These are phyloP conservation scores for Ophiostoma ulmi DNA, from an alignment of 2,329 filamentous ascomycete species.

Conservation along the genomic window DNA sequence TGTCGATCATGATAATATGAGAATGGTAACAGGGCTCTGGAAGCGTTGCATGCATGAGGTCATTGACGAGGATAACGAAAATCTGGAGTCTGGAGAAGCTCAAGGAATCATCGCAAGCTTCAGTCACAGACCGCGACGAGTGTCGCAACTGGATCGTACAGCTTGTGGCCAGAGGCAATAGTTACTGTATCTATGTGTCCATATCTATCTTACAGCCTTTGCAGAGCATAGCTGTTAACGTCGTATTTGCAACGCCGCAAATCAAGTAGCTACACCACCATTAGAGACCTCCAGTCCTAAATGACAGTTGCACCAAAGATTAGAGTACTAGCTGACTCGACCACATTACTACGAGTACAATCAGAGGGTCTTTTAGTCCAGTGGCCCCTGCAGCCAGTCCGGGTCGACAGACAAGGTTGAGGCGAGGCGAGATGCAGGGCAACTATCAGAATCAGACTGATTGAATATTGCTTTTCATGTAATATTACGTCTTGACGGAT, in stretches of 20 bases:
- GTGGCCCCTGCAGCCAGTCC: constrained; percentile 8
- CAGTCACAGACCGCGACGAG: not conserved
- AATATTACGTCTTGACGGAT: constrained; percentile 4
- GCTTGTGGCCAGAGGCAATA: not conserved
- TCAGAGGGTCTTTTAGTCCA: not conserved
- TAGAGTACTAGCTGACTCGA: not conserved
- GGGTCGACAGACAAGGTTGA: not conserved
- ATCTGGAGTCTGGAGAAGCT: not conserved
- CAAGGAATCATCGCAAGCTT: not conserved
- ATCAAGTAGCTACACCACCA: not conserved
- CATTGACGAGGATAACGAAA: not conserved
- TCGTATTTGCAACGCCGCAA: not conserved
- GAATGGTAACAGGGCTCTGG: not conserved
- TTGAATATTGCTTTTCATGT: not conserved
- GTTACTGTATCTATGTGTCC: not conserved
- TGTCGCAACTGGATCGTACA: not conserved
- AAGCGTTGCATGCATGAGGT: not conserved
- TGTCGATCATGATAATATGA: not conserved
- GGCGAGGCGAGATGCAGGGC: not conserved
- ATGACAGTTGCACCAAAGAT: not conserved
- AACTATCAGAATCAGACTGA: not conserved
- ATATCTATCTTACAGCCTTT: too few species aligned
- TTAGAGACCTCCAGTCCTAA: too few species aligned
- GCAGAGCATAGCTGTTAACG: not conserved
- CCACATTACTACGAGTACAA: not conserved